Base-by-base conservation (phyloP, 108 stramenopile species). In the Skeletonema menzelii region DNA sequence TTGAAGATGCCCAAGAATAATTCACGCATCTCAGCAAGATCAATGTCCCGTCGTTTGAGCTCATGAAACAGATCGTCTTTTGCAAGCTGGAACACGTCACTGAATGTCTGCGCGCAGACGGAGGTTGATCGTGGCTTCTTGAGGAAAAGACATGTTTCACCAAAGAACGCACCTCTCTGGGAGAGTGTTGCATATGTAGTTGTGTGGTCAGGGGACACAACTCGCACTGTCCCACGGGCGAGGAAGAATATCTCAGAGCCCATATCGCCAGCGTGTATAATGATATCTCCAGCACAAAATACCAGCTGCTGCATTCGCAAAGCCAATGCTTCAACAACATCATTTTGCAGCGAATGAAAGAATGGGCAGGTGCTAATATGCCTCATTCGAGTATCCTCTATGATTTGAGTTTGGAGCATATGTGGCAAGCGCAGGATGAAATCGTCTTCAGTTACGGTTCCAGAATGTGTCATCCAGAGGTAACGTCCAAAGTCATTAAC, bases 181-280 rank as follows among this genome's bases (percentile, higher is more conserved):
- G 47, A 37, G 13, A 88, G 59, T 34, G 84, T 88, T 7, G 88
- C 82, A 37, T 80, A 83, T n/a, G 83, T 55, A 8, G 78, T 85
- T 7, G 37, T 63, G 37, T 80, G 70, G 24, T 67, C 77, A 37
- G 70, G 47, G 19, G 53, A 46, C 11, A 86, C 75, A 8, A 82
- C 83, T 44, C 71, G 38, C n/a, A 84, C 85, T 28, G 49, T 77
- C 10, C 86, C 86, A 34, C 59, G 28, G 17, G 76, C 72, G 27
- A 88, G 49, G 56, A 88, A 88, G 82, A 79, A 85, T 85, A 88
- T 88, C 31, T 78, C 76, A 40, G 73, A 72, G 11, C 85, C 85
- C 60, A 84, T 75, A 55, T 88, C 88, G 34, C 82, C 85, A 63
- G 59, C 53, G 46, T 77, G 73, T 10, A 82, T 32, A 63, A 88